These are phyloP conservation scores for Cunninghamia lanceolata DNA, from an alignment of 75 land plant species.

Conservation along the genomic window DNA sequence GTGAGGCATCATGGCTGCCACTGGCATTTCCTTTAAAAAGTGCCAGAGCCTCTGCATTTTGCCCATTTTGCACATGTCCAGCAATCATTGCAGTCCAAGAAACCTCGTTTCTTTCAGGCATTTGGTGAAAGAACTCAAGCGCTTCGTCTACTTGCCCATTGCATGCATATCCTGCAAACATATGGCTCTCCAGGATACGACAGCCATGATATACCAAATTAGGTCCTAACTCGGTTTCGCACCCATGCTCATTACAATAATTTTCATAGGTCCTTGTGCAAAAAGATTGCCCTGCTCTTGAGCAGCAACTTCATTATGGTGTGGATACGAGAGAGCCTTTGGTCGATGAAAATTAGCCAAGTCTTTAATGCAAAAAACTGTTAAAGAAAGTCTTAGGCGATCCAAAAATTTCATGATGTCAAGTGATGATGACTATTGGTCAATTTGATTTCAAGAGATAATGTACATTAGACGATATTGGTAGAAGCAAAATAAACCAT, in stretches of 20 bases:
- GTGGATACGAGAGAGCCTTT: constrained; percentile 94
- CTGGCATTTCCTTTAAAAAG: constrained; percentile 51
- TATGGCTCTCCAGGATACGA: constrained; percentile 53
- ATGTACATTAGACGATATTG: too few relatives aligned
- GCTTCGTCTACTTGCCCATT: constrained; percentile 25
- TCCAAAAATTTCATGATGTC: background rate
- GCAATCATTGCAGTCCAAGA: constrained; percentile 66
- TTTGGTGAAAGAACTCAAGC: constrained; percentile 30
- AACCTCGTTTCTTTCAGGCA: constrained; percentile 40
- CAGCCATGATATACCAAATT: too few relatives aligned
- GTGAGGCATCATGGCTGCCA: background rate
- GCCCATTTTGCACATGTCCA: constrained; percentile 29
- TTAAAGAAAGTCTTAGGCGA: background rate
- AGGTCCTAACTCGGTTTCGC: constrained; percentile 84
- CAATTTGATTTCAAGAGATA: too few relatives aligned
- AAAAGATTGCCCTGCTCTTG: constrained; percentile 74
- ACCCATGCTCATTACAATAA: constrained; percentile 85
- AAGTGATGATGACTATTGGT: background rate
- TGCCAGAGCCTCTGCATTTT: constrained; percentile 35
- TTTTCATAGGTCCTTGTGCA: too few relatives aligned
- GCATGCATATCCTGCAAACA: constrained; percentile 51
- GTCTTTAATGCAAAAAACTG: constrained; percentile 67
- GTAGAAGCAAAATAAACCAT: too few relatives aligned
- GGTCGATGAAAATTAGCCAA: constrained; percentile 97
- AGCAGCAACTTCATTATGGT: constrained; percentile 83